Evolutionary conservation across 768 basidiomycete genomes (phyloP).

Genomic region (Leccinum rimulosum): DNA sequence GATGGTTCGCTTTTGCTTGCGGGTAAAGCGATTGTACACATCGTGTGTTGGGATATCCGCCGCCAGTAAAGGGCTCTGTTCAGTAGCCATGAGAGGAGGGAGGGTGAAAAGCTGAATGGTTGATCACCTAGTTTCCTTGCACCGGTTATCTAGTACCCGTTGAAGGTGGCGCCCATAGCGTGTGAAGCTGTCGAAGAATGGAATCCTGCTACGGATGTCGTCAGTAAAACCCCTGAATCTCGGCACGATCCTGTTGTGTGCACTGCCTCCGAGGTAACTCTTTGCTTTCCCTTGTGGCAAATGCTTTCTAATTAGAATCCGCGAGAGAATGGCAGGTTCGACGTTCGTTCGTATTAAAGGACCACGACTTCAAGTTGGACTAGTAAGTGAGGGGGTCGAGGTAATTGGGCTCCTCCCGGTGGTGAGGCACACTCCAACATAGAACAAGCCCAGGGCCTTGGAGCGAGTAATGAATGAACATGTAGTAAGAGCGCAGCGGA

Average conservation of each 20-base stretch:
- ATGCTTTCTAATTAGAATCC: background rate
- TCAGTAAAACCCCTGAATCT: background rate
- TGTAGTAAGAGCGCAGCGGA: background rate
- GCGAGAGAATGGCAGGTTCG: background rate
- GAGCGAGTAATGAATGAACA: background rate
- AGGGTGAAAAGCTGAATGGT: background rate
- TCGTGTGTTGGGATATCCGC: slow-evolving; percentile 10
- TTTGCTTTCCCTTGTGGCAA: background rate
- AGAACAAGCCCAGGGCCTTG: background rate
- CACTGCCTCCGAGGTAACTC: background rate
- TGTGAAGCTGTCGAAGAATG: background rate
- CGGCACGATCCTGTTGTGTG: background rate
- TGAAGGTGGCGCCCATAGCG: background rate
- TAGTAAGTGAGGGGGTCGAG: background rate
- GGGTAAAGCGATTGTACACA: slow-evolving; percentile 60
- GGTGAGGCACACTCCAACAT: too few species aligned
- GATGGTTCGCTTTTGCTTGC: slow-evolving; percentile 48
- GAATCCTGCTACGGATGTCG: background rate
- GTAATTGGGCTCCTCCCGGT: background rate
- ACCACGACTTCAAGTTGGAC: background rate
- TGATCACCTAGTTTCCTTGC: background rate
- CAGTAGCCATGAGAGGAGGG: background rate
- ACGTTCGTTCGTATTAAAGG: background rate
- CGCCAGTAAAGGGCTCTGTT: background rate
- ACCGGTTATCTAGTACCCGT: background rate